Evolutionary conservation across 192 early-diverging fungal species (phyloP).

Genomic region (Podila horticola): DNA sequence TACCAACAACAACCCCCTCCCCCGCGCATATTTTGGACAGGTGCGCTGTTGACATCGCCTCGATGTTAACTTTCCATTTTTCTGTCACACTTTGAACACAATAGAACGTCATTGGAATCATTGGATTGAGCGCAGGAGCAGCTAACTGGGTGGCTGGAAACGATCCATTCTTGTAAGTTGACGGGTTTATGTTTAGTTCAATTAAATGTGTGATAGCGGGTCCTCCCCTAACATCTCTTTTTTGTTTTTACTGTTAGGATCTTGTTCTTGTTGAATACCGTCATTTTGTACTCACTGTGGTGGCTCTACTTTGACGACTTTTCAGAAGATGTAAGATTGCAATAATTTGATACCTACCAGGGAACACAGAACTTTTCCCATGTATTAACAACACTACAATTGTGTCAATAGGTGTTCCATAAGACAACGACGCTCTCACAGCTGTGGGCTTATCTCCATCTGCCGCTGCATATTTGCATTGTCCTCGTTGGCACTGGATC

Average conservation of each 20-base stretch:
- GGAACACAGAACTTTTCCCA: not conserved
- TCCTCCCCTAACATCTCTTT: not conserved
- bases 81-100: not conserved
- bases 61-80: not conserved
- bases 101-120: slow-evolving; percentile 37
- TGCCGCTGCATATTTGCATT: slow-evolving; percentile 57
- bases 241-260: not conserved
- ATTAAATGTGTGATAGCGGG: not conserved
- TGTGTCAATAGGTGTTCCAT: slow-evolving; percentile 20
- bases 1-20: too few species aligned
- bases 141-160: slow-evolving; percentile 14
- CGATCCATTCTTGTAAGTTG: slow-evolving; percentile 19
- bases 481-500: slow-evolving; percentile 55
- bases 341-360: too few species aligned
- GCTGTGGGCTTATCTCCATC: slow-evolving; percentile 59
- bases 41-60: too few species aligned
- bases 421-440: slow-evolving; percentile 42
- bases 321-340: slow-evolving; percentile 53
- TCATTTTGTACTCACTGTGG: slow-evolving; percentile 59
- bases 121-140: slow-evolving; percentile 28
- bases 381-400: not conserved
- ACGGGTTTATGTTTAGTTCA: not conserved
- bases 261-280: slow-evolving; percentile 19
- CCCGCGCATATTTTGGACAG: not conserved
- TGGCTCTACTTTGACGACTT: slow-evolving; percentile 67